Base-by-base conservation (phyloP, 306 rosid genomes). In the Lotus japonicus region DNA sequence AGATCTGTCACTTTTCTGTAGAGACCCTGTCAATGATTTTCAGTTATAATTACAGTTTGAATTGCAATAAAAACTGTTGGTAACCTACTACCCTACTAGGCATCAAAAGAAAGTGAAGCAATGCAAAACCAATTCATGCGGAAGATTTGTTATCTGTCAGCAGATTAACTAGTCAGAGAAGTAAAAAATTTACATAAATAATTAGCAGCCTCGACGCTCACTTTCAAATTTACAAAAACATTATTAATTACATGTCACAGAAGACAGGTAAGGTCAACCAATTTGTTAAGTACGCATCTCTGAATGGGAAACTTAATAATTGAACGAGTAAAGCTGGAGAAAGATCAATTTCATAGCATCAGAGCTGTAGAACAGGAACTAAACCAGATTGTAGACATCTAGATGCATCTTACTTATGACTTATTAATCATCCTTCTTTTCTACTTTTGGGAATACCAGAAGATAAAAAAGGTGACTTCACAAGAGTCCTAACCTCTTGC, bases 1-100 rank as follows among this genome's bases (percentile, higher is more conserved):
- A 94, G 44, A 59, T 84, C 90, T 17, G 80, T 43, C 39, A 92
- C 97, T 80, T 54, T 87, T 73, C 97, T 85, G 74, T 81, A 90
- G 16, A 94, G 92, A 54, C 99, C 97, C 97, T 90, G 90, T 64
- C 74, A 82, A 71, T 36, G 12, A 55, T 51, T 64, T 41, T 41
- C 31, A 7, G 55, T 57, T 46, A 19, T 28, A 28, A 38, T 41
- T 31, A 71, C 10, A 2, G 6, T 26, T 48, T 62, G 61, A 64
- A 18, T 67, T 57, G 35, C 4, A 52, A 60, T 11, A 11, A 64
- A 58, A 56, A 43, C 16, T 13, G 3, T 7, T 61, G 66, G 13
- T 35, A 13, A 57, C 7, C 50, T 41, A n/a, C n/a, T n/a, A n/a
- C n/a, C n/a, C n/a, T n/a, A 58, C 48, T n/a, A 33, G 49, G 63